phyloP scores from a whole-genome alignment of 306 rosid species.

The Dryas octopetala region DNA sequence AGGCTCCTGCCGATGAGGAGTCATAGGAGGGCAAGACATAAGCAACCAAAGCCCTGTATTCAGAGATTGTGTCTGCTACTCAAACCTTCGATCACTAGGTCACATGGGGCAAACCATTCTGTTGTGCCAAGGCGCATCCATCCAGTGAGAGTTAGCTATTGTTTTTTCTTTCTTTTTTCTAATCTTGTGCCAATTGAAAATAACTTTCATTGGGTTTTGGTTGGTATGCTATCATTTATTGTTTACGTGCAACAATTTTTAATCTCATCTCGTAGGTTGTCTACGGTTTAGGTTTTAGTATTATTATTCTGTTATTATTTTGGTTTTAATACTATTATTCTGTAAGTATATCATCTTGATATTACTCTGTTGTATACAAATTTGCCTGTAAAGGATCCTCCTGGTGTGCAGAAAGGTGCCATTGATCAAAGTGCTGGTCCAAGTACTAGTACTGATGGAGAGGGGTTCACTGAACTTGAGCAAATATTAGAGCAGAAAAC shows the following conservation, averaged over 20 bases:
- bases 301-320: neutral
- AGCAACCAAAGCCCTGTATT: no score
- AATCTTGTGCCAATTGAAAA: neutral
- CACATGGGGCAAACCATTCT: neutral
- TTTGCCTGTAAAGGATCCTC: conserved; percentile 39
- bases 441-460: conserved; percentile 39
- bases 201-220: neutral
- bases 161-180: no score
- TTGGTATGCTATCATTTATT: neutral
- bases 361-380: conserved; percentile 22
- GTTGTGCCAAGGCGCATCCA: neutral
- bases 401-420: conserved; percentile 40
- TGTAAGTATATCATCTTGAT: conserved; percentile 5
- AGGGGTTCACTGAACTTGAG: conserved; percentile 67
- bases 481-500: conserved; percentile 81
- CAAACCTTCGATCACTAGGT: neutral
- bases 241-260: neutral
- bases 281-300: no score
- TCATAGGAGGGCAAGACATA: no score
- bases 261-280: neutral
- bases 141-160: neutral
- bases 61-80: neutral
- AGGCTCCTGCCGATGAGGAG: no score
- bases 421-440: conserved; percentile 37
- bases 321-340: neutral